Evolutionary conservation across 208 protist species (phyloP).

Genomic region (Leishmania martiniquensis): DNA sequence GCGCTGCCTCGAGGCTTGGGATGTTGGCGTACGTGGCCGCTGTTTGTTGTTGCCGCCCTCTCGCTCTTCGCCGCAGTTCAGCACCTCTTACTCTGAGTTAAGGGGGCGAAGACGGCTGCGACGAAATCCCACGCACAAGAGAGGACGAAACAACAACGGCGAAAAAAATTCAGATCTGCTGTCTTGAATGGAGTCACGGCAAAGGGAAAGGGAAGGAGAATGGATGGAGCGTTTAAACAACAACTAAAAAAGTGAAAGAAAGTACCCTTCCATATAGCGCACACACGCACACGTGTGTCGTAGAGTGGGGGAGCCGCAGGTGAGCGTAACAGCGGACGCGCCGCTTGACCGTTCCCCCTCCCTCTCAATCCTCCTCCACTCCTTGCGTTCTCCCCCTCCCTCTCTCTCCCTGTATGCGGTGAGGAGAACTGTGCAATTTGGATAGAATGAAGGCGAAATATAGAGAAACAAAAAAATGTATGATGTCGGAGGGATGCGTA

Average conservation of each 20-base stretch:
- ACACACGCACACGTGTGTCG: no score
- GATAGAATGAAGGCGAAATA: neutral
- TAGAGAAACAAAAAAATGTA: neutral
- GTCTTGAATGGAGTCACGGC: neutral
- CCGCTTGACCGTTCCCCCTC: neutral
- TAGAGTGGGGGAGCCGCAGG: no score
- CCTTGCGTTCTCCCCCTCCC: neutral
- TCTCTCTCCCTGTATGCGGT: neutral
- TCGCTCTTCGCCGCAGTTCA: neutral
- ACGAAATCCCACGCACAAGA: neutral
- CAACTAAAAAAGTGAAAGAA: no score
- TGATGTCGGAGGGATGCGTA: neutral
- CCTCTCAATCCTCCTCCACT: neutral
- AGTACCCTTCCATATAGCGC: neutral
- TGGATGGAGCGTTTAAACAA: neutral
- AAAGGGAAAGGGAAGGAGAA: neutral
- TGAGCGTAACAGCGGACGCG: neutral
- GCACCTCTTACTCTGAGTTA: constrained; percentile 6
- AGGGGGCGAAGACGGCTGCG: neutral
- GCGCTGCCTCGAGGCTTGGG: neutral
- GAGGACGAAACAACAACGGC: neutral
- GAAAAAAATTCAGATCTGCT: neutral
- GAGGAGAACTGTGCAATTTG: neutral
- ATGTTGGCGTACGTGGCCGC: neutral
- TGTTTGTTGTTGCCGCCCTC: neutral